Conservation (phyloP, 495 filamentous ascomycete genomes). For the Neurospora pannonica region DNA sequence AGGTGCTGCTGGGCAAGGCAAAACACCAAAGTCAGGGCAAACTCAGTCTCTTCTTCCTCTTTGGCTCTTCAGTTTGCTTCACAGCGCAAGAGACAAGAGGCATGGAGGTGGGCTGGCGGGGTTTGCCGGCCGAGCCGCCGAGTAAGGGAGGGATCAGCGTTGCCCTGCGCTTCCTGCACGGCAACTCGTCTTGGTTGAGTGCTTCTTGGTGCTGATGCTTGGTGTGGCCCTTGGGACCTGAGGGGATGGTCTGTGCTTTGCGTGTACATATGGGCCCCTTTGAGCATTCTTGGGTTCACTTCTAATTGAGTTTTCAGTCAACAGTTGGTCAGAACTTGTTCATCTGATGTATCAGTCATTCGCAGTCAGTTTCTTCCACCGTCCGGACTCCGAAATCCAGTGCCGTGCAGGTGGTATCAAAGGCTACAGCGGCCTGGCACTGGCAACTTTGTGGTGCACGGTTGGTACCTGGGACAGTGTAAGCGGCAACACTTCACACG, state of each 20-base stretch:
- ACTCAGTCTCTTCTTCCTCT: neutral
- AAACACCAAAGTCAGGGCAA: neutral
- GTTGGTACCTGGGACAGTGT: neutral
- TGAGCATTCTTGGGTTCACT: neutral
- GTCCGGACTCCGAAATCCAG: neutral
- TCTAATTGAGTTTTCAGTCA: neutral
- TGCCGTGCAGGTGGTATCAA: neutral
- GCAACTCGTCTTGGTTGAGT: conserved; percentile 5
- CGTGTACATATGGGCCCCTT: neutral
- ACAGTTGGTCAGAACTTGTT: neutral
- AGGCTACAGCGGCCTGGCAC: neutral
- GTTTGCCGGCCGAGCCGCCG: conserved; percentile 11
- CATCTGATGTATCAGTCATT: neutral
- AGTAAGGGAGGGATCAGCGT: conserved; percentile 20
- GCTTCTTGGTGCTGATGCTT: neutral
- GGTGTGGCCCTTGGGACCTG: neutral
- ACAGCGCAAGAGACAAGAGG: neutral
- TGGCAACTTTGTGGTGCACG: neutral
- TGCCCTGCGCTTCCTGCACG: conserved; percentile 9
- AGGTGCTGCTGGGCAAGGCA: neutral
- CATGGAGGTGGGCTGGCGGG: conserved; percentile 5
- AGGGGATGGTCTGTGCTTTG: neutral
- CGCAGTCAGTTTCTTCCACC: neutral
- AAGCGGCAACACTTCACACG: neutral
- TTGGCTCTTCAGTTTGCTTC: neutral